These are phyloP conservation scores for Nepenthes alata DNA, from an alignment of 179 eudicot genomes.

Conservation along the genomic window DNA sequence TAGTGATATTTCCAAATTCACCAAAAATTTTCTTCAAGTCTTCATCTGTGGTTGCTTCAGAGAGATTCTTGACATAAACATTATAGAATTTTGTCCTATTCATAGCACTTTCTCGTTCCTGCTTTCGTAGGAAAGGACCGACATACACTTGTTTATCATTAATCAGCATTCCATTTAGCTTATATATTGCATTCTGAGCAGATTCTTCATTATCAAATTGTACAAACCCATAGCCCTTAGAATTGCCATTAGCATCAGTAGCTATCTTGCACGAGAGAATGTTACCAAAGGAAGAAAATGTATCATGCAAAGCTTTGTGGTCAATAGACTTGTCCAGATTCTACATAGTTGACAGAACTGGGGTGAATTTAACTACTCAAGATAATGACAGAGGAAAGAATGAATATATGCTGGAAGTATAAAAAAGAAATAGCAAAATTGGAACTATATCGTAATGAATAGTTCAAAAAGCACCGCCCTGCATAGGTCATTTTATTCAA, in stretches of 20 bases:
- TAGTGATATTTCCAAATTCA: slow-evolving; percentile 45
- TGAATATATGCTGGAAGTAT: too few species aligned
- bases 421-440: too few species aligned
- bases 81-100: slow-evolving; percentile 39
- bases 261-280: slow-evolving; percentile 52
- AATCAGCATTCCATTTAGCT: slow-evolving; percentile 66
- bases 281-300: slow-evolving; percentile 42
- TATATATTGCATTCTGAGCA: slow-evolving; percentile 55
- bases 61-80: slow-evolving; percentile 50
- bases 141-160: slow-evolving; percentile 74
- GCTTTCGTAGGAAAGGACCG: slow-evolving; percentile 58
- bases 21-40: slow-evolving; percentile 41
- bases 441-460: too few species aligned
- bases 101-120: slow-evolving; percentile 38
- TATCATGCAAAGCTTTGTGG: slow-evolving; percentile 41
- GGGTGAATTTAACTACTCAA: background rate
- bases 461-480: too few species aligned
- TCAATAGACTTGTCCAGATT: slow-evolving; percentile 48
- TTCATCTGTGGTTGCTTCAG: slow-evolving; percentile 42
- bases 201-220: slow-evolving; percentile 56
- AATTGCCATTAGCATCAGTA: slow-evolving; percentile 42
- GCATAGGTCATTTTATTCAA: too few species aligned
- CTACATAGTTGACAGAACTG: slow-evolving; percentile 12
- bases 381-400: background rate
- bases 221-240: slow-evolving; percentile 58